A percentile compares a stretch with the other conserved stretches of the same genome.
Evolutionary conservation across 2,329 filamentous ascomycete genomes (phyloP).

Genomic region (Sporothrix brasiliensis): DNA sequence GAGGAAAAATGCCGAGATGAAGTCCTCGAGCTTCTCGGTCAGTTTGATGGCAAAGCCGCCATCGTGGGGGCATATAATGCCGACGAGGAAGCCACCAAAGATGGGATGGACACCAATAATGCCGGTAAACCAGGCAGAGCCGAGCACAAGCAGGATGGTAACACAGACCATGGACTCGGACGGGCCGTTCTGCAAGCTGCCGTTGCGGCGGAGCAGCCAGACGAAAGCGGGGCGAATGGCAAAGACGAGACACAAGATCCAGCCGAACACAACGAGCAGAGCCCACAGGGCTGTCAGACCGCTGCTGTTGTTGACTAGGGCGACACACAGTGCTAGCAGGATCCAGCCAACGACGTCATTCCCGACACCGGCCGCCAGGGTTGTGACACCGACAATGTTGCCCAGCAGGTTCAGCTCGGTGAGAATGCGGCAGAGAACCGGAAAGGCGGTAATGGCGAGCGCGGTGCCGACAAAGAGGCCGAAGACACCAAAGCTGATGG

Average conservation of each 20-base stretch:
- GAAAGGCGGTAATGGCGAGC: slow-evolving; percentile 88
- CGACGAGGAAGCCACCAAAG: slow-evolving; percentile 88
- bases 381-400: slow-evolving; percentile 83
- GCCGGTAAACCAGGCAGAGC: slow-evolving; percentile 80
- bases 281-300: slow-evolving; percentile 86
- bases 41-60: slow-evolving; percentile 88
- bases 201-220: slow-evolving; percentile 71
- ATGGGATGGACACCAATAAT: slow-evolving; percentile 94
- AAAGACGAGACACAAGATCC: slow-evolving; percentile 73
- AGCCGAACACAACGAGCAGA: slow-evolving; percentile 73
- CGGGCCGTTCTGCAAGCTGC: slow-evolving; percentile 83
- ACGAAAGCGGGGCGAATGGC: slow-evolving; percentile 73
- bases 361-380: slow-evolving; percentile 85
- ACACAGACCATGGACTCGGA: slow-evolving; percentile 82
- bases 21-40: slow-evolving; percentile 91
- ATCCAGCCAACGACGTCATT: slow-evolving; percentile 95
- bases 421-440: slow-evolving; percentile 89
- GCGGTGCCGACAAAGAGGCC: slow-evolving; percentile 84
- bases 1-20: slow-evolving; percentile 79
- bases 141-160: slow-evolving; percentile 76
- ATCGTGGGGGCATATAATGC: slow-evolving; percentile 86
- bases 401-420: slow-evolving; percentile 84
- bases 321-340: slow-evolving; percentile 87
- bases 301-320: slow-evolving; percentile 82
- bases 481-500: slow-evolving; percentile 59